These are phyloP conservation scores for Pelargonium cotyledonis DNA, from an alignment of 441 rosid species.

Conservation along the genomic window DNA sequence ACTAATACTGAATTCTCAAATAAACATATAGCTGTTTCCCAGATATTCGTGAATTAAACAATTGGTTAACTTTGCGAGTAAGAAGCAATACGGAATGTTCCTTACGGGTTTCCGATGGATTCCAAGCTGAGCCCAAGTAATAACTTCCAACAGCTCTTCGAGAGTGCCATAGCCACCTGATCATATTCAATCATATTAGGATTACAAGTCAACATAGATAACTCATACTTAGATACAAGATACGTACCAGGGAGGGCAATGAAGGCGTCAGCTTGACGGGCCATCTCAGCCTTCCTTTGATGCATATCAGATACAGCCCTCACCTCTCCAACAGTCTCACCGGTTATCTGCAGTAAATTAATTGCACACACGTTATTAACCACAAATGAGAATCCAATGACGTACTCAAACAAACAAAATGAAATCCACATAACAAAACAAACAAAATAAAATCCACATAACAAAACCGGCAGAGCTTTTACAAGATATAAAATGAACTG, in stretches of 20 bases:
- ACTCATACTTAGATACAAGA: background rate
- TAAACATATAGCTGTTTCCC: no score
- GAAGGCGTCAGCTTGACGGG: conserved; percentile 65
- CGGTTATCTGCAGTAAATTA: conserved; percentile 36
- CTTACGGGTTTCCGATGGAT: conserved; percentile 68
- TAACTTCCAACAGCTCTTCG: conserved; percentile 66
- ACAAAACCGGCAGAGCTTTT: no score
- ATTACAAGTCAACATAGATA: background rate
- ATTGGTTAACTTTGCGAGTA: no score
- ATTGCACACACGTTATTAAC: no score
- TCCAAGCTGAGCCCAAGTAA: conserved; percentile 75
- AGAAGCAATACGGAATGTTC: background rate
- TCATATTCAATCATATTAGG: background rate
- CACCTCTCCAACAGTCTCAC: conserved; percentile 58
- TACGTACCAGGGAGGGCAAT: conserved; percentile 65
- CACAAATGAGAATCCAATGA: no score
- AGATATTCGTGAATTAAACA: no score
- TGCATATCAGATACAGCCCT: conserved; percentile 66
- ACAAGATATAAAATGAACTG: background rate
- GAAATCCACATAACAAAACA: no score
- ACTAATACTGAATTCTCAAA: no score
- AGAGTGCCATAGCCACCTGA: conserved; percentile 75
- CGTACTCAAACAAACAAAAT: no score
- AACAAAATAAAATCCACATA: no score
- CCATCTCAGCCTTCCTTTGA: conserved; percentile 73